Base-by-base conservation (phyloP, 2,329 filamentous ascomycete genomes). In the Colletotrichum liriopes region DNA sequence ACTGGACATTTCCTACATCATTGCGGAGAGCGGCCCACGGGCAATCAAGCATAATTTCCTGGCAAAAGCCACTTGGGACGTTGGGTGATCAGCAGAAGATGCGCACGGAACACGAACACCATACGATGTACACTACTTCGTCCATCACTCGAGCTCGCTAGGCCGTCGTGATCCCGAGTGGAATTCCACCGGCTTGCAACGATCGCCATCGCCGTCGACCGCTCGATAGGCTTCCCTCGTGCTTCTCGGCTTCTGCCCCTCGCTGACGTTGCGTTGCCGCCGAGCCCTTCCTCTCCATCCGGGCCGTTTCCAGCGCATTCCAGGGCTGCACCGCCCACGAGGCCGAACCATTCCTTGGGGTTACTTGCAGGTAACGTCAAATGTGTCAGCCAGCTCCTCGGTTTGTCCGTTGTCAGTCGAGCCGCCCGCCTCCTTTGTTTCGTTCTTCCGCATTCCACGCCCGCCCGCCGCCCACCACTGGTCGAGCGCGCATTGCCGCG, bases 291-390 rank as follows among this genome's bases (percentile, higher is more conserved):
- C 14, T 51, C 43, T 23, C 49, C 14, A 62, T 20, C 52, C 59
- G 45, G 65, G n/a, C 65, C 69, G 65, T 69, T 69, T 69, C 43
- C 65, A 55, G 47, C 26, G 59, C 65, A 65, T 70, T 72, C 60
- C 54, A 72, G 20, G 26, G 18, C 59, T 29, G 37, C 60, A 41
- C 52, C 65, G 54, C 52, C 65, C 23, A 69, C 59, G 69, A 72
- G 69, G 65, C 59, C 32, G 49, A 39, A 32, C 37, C 59, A 59
- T 72, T 72, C 58, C 29, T 43, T 14, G 20, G 51, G 37, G 16
- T 26, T 32, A 43, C 51, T 66, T 35, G 49, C 29, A 26, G 51
- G 29, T 16, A 52, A 68, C 58, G 45, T 58, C 43, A 39, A 68
- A 37, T 68, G 58, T 63, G 45, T 68, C 69, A 69, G 52, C 54